A percentile compares a stretch with the other conserved stretches of the same genome.
Evolutionary conservation across 495 filamentous ascomycete species (phyloP).

Genomic region (Aspergillus wentii): DNA sequence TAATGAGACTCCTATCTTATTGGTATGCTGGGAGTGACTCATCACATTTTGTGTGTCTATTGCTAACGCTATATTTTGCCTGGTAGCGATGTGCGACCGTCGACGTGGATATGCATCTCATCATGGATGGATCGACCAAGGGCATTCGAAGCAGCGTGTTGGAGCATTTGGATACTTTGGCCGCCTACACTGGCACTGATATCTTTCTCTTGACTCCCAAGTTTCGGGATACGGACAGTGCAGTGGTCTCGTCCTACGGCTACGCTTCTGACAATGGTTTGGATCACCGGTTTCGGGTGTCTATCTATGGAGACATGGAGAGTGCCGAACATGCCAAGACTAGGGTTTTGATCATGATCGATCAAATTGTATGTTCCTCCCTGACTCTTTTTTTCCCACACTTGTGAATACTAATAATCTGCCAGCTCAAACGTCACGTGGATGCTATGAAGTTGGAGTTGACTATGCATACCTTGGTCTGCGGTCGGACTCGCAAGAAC

Average conservation of each 20-base stretch:
- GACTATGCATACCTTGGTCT: constrained; percentile 82
- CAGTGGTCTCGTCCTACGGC: constrained; percentile 55
- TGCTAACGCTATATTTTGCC: constrained; percentile 24
- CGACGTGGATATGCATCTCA: constrained; percentile 84
- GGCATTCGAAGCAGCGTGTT: constrained; percentile 66
- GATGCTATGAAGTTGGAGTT: constrained; percentile 79
- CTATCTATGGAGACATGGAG: constrained; percentile 92
- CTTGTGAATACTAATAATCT: constrained; percentile 22
- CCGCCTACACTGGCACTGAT: constrained; percentile 84
- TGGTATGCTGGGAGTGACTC: constrained; percentile 78
- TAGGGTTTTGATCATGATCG: constrained; percentile 91
- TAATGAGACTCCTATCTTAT: constrained; percentile 78
- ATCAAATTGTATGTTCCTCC: constrained; percentile 75
- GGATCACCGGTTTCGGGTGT: constrained; percentile 81
- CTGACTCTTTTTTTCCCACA: constrained; percentile 2
- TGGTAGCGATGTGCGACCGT: constrained; percentile 82
- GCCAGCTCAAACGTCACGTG: constrained; percentile 78
- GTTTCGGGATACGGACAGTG: constrained; percentile 48
- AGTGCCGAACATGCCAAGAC: constrained; percentile 97
- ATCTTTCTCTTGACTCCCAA: constrained; percentile 91
- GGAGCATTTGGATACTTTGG: constrained; percentile 78
- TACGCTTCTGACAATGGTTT: constrained; percentile 60
- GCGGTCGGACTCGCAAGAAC: constrained; percentile 88
- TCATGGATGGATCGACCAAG: constrained; percentile 65
- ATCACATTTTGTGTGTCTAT: too few relatives aligned